Evolutionary conservation across 164 flowering plant species (phyloP).

Genomic region (Umbilicus rupestris): DNA sequence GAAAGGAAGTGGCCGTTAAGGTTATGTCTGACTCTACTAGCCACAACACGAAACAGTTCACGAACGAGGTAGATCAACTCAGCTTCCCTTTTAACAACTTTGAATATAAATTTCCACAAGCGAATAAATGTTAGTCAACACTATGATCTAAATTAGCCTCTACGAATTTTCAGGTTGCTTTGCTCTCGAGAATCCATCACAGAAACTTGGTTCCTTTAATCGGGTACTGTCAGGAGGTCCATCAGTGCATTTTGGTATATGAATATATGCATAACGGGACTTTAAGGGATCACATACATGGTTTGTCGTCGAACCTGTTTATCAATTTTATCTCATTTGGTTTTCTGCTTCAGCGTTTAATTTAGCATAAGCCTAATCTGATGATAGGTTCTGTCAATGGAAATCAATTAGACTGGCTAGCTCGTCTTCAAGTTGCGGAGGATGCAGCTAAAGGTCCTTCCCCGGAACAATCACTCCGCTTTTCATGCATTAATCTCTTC

Average conservation of each 20-base stretch:
- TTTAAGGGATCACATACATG: constrained; percentile 69
- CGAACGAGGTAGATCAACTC: constrained; percentile 53
- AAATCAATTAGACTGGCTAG: constrained; percentile 67
- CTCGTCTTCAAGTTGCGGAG: constrained; percentile 75
- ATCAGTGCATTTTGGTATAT: constrained; percentile 68
- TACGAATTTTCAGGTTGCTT: constrained; percentile 63
- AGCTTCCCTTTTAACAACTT: background rate
- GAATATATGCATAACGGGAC: constrained; percentile 99
- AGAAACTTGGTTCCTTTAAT: constrained; percentile 85
- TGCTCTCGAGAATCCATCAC: constrained; percentile 91
- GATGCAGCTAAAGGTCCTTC: constrained; percentile 91
- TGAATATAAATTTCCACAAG: background rate
- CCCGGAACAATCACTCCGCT: background rate
- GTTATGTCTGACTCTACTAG: constrained; percentile 65
- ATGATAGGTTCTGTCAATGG: constrained; percentile 46
- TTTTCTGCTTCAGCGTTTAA: background rate
- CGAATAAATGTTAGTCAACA: background rate
- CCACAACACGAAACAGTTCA: constrained; percentile 71
- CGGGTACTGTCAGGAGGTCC: constrained; percentile 82
- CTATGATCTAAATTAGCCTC: background rate
- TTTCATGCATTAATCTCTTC: constrained; percentile 8
- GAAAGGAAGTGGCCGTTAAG: constrained; percentile 88
- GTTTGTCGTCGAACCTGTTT: constrained; percentile 23
- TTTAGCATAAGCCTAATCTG: no score
- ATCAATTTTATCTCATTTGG: background rate